A percentile compares a stretch with the other conserved stretches of the same genome.
Evolutionary conservation across 2,329 filamentous ascomycete genomes (phyloP).

Genomic region (Cladophialophora chaetospira): DNA sequence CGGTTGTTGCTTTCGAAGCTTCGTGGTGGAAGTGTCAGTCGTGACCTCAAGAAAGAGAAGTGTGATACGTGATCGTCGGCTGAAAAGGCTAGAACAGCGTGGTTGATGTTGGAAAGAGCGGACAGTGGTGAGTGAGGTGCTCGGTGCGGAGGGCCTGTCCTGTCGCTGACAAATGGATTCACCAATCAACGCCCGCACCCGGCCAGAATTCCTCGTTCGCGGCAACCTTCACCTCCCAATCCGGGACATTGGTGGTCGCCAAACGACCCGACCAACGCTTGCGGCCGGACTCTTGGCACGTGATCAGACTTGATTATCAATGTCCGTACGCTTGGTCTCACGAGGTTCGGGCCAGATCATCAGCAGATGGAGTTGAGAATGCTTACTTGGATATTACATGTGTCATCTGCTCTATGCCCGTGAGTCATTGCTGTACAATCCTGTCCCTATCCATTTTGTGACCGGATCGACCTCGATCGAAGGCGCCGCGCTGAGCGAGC

Average conservation of each 20-base stretch:
- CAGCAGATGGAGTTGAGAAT: constrained; percentile 8
- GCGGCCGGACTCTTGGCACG: neutral
- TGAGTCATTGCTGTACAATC: constrained; percentile 3
- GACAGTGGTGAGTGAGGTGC: neutral
- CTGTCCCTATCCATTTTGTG: constrained; percentile 1
- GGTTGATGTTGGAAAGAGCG: neutral
- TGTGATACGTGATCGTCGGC: neutral
- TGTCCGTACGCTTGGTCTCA: neutral
- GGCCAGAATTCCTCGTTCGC: neutral
- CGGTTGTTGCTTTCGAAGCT: neutral
- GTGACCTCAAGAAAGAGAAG: neutral
- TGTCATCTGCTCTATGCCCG: constrained; percentile 11
- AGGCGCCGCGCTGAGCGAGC: neutral
- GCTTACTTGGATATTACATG: constrained; percentile 13
- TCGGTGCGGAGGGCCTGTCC: neutral
- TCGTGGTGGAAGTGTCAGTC: neutral
- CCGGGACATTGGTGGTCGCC: neutral
- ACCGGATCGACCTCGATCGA: neutral
- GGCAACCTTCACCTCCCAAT: neutral
- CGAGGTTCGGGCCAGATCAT: neutral
- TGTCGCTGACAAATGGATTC: constrained; percentile 13
- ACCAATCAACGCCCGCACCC: neutral
- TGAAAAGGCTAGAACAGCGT: neutral
- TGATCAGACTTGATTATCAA: neutral
- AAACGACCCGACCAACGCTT: neutral